Evolutionary conservation across 495 filamentous ascomycete species (phyloP).

Genomic region (Penicillium argentinense): DNA sequence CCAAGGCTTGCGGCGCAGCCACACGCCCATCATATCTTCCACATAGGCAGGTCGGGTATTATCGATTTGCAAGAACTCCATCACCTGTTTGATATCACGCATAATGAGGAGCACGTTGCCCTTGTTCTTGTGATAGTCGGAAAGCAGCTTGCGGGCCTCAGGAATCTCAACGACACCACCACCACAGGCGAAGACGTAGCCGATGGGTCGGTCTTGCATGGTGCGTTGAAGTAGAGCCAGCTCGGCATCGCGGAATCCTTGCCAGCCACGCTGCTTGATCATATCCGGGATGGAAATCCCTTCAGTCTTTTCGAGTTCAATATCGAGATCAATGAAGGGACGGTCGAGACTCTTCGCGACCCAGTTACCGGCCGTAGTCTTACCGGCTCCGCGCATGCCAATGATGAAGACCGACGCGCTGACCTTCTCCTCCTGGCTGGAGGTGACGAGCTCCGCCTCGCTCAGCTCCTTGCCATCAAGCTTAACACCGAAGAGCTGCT

Average conservation of each 20-base stretch:
- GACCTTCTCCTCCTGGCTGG: constrained; percentile 32
- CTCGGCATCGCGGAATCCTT: constrained; percentile 82
- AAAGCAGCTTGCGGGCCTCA: constrained; percentile 74
- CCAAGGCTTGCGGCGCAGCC: constrained; percentile 87
- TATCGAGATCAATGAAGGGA: constrained; percentile 83
- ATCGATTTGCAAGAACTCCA: constrained; percentile 87
- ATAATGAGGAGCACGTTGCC: constrained; percentile 90
- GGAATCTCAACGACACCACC: constrained; percentile 90
- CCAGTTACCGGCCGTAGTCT: constrained; percentile 90
- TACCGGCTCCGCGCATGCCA: constrained; percentile 96
- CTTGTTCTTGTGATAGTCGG: constrained; percentile 70
- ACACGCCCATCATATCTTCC: constrained; percentile 91
- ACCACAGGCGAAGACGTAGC: constrained; percentile 88
- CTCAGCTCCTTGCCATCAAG: constrained; percentile 71
- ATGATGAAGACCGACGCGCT: constrained; percentile 82
- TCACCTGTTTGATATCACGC: constrained; percentile 82
- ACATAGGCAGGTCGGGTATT: constrained; percentile 91
- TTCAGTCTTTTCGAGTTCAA: constrained; percentile 71
- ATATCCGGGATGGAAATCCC: constrained; percentile 82
- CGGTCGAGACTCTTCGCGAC: constrained; percentile 71
- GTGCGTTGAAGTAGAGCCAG: constrained; percentile 68
- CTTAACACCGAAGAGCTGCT: constrained; percentile 69
- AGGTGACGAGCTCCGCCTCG: constrained; percentile 32
- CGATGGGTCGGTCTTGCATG: constrained; percentile 69
- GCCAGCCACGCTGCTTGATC: constrained; percentile 78